phyloP scores from a whole-genome alignment of 176 grass and related monocot genomes.

The Hordeum marinum region DNA sequence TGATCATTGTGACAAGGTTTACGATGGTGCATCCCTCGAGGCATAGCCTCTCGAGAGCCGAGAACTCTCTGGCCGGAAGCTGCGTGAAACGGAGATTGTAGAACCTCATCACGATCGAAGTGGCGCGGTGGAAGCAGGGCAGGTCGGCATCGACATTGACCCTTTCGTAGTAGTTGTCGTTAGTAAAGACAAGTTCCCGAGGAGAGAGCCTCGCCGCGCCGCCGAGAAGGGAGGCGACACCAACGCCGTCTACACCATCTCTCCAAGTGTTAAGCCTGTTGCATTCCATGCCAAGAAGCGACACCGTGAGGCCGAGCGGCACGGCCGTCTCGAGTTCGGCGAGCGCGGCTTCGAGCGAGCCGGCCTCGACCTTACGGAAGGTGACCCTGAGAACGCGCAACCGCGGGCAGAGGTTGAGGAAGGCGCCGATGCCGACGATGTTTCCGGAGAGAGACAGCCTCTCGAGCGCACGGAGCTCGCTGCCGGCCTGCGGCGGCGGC shows the following conservation, averaged over 20 bases:
- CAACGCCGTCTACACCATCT: accelerated
- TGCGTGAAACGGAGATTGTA: not conserved
- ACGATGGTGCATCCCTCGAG: too few relatives aligned
- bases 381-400: not conserved
- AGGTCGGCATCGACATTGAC: too few relatives aligned
- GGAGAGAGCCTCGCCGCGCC: not conserved
- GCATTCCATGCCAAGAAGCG: not conserved
- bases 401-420: not conserved
- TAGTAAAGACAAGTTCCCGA: not conserved
- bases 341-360: not conserved
- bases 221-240: not conserved
- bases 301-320: not conserved
- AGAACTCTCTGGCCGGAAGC: not conserved
- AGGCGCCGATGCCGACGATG: not conserved
- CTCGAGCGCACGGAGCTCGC: not conserved
- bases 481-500: not conserved
- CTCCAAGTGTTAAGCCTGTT: not conserved
- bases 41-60: too few relatives aligned
- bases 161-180: too few relatives aligned
- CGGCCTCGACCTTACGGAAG: not conserved
- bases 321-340: not conserved
- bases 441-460: not conserved
- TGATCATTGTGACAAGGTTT: too few relatives aligned
- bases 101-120: not conserved
- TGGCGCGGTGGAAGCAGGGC: not conserved